Conservation (phyloP, 1,139 yeast species). For the Fermentozyma sake region DNA sequence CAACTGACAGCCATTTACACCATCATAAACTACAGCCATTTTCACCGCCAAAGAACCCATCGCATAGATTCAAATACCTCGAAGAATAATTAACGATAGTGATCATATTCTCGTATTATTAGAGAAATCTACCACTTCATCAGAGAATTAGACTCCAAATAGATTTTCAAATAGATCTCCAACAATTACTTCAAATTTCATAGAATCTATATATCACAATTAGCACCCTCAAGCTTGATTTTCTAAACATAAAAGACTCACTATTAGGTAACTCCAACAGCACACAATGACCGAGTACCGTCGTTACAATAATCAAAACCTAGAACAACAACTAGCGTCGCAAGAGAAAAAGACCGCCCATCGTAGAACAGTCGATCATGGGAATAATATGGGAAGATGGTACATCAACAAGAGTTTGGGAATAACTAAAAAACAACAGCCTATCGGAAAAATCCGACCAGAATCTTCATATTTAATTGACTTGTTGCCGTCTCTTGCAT, state of each 20-base stretch:
- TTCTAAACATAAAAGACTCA: too few relatives aligned
- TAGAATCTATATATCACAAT: too few relatives aligned
- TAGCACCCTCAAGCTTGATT: too few relatives aligned
- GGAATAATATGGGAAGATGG: slow-evolving; percentile 77
- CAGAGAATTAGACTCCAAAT: too few relatives aligned
- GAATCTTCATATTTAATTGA: slow-evolving; percentile 73
- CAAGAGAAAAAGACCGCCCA: slow-evolving; percentile 54
- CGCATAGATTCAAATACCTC: too few relatives aligned
- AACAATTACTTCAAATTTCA: too few relatives aligned
- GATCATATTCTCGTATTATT: too few relatives aligned
- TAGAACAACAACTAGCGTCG: slow-evolving; percentile 43
- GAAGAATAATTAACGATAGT: too few relatives aligned
- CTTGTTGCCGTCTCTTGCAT: slow-evolving; percentile 67
- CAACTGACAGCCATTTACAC: background rate
- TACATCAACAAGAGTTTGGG: slow-evolving; percentile 58
- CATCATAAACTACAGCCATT: slow-evolving; percentile 1
- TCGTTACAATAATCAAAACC: slow-evolving; percentile 26
- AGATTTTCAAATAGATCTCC: too few relatives aligned
- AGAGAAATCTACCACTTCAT: too few relatives aligned
- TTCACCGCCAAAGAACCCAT: slow-evolving; percentile 2
- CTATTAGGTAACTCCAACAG: too few relatives aligned
- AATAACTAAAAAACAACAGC: slow-evolving; percentile 31
- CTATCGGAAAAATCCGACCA: slow-evolving; percentile 64
- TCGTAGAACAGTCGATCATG: slow-evolving; percentile 85
- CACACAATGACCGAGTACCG: too few relatives aligned